Evolutionary conservation across 2,329 filamentous ascomycete genomes (phyloP).

Genomic region (Alternaria alternata): DNA sequence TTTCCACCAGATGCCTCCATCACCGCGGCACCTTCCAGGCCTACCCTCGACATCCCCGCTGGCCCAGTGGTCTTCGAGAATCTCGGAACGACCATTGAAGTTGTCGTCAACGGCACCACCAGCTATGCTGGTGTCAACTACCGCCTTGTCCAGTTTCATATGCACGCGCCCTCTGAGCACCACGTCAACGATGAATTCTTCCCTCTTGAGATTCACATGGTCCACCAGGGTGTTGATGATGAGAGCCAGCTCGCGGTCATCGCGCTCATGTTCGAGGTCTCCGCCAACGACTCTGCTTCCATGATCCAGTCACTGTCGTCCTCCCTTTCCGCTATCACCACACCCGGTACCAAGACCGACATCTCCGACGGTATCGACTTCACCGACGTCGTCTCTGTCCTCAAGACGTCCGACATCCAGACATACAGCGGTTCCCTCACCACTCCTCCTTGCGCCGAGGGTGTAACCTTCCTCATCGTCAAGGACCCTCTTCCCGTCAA

Average conservation of each 20-base stretch:
- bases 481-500: constrained; percentile 58
- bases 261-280: constrained; percentile 54
- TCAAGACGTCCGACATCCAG: constrained; percentile 54
- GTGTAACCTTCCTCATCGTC: constrained; percentile 63
- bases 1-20: constrained; percentile 43
- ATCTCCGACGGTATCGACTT: constrained; percentile 55
- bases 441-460: constrained; percentile 68
- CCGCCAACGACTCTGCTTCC: constrained; percentile 41
- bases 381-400: constrained; percentile 48
- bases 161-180: constrained; percentile 69
- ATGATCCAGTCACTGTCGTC: constrained; percentile 41
- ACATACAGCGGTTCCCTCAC: constrained; percentile 68
- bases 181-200: constrained; percentile 59
- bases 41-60: constrained; percentile 53
- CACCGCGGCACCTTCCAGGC: constrained; percentile 36
- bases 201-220: constrained; percentile 65
- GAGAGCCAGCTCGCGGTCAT: constrained; percentile 51
- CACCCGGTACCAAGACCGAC: constrained; percentile 49
- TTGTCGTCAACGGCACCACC: constrained; percentile 62
- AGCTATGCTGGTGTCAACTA: constrained; percentile 53
- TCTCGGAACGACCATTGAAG: constrained; percentile 65
- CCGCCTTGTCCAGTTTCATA: constrained; percentile 64
- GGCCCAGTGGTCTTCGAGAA: constrained; percentile 62
- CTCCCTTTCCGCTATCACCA: constrained; percentile 51
- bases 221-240: constrained; percentile 59